Percentiles rank a stretch among this genome's conserved stretches.
Evolutionary conservation across 352 stramenopile species (phyloP).

Genomic region (Phytophthora multivora): DNA sequence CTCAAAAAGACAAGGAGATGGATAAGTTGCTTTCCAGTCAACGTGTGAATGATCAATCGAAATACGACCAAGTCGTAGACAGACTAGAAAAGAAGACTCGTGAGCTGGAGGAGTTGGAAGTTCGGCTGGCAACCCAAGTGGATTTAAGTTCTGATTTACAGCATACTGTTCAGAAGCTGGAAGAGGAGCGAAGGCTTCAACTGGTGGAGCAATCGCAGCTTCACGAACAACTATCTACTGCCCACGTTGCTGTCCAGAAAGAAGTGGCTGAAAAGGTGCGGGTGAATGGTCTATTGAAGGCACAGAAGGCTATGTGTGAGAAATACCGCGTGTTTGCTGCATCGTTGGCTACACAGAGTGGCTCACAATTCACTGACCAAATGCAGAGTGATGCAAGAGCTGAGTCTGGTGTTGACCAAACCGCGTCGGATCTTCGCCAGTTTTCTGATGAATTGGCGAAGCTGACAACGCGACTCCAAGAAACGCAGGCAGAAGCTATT

Average conservation of each 20-base stretch:
- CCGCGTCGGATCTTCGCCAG: constrained; percentile 32
- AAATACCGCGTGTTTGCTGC: constrained; percentile 38
- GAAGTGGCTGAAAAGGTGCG: constrained; percentile 26
- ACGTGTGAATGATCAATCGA: constrained; percentile 60
- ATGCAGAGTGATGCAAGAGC: constrained; percentile 13
- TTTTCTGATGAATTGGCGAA: constrained; percentile 42
- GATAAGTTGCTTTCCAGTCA: constrained; percentile 41
- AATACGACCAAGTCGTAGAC: constrained; percentile 52
- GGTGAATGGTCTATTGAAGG: constrained; percentile 25
- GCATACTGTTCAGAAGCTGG: constrained; percentile 38
- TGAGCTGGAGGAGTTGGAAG: constrained; percentile 41
- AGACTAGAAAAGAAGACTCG: constrained; percentile 47
- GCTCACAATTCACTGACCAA: constrained; percentile 5
- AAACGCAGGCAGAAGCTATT: constrained; percentile 34
- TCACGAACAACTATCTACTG: constrained; percentile 42
- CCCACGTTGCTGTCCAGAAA: constrained; percentile 35
- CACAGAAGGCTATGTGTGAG: constrained; percentile 27
- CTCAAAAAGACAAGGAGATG: constrained; percentile 63
- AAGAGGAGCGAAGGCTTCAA: constrained; percentile 40
- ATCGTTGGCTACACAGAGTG: constrained; percentile 30
- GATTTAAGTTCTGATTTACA: constrained; percentile 37
- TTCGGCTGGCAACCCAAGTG: constrained; percentile 26
- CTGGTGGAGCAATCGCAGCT: constrained; percentile 45
- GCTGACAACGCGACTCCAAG: constrained; percentile 29
- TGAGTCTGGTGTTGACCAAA: constrained; percentile 16